These are phyloP conservation scores for Eucalyptus sp. DNA, from an alignment of 345 rosid species.

Conservation along the genomic window DNA sequence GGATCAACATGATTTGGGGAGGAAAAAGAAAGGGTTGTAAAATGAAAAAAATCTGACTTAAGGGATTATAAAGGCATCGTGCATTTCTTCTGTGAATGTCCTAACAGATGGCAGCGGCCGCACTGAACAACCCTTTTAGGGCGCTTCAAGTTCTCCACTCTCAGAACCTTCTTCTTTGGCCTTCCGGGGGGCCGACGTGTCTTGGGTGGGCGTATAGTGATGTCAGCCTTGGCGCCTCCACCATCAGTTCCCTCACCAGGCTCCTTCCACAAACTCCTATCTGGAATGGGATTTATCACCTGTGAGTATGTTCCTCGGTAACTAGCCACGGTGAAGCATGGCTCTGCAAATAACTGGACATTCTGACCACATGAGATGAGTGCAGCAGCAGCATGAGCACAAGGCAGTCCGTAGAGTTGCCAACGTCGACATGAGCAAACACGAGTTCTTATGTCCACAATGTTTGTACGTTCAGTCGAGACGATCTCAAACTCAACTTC, in stretches of 20 bases:
- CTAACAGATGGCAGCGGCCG: constrained; percentile 95
- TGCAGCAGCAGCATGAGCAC: constrained; percentile 97
- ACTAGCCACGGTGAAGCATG: constrained; percentile 64
- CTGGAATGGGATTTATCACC: constrained; percentile 55
- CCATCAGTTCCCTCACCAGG: constrained; percentile 16
- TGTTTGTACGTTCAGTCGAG: constrained; percentile 91
- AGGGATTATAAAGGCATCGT: constrained; percentile 55
- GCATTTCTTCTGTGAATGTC: constrained; percentile 99
- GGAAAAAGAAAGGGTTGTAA: background rate
- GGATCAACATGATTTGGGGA: background rate
- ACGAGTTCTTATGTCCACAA: constrained; percentile 74
- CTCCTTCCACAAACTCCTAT: constrained; percentile 48
- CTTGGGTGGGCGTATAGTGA: constrained; percentile 67
- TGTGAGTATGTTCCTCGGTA: constrained; percentile 76
- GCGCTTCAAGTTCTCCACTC: constrained; percentile 89
- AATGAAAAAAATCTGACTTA: background rate
- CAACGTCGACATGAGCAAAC: constrained; percentile 92
- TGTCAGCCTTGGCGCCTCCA: constrained; percentile 47
- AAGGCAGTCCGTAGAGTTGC: constrained; percentile 92
- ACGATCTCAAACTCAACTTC: constrained; percentile 98
- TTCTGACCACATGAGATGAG: constrained; percentile 86
- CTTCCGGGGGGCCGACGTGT: constrained; percentile 98
- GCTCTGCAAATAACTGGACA: constrained; percentile 70
- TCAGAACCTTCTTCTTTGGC: constrained; percentile 91
- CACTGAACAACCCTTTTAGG: constrained; percentile 96